Evolutionary conservation across 2,329 filamentous ascomycete genomes (phyloP).

Genomic region (Lasiodiplodia citricola): DNA sequence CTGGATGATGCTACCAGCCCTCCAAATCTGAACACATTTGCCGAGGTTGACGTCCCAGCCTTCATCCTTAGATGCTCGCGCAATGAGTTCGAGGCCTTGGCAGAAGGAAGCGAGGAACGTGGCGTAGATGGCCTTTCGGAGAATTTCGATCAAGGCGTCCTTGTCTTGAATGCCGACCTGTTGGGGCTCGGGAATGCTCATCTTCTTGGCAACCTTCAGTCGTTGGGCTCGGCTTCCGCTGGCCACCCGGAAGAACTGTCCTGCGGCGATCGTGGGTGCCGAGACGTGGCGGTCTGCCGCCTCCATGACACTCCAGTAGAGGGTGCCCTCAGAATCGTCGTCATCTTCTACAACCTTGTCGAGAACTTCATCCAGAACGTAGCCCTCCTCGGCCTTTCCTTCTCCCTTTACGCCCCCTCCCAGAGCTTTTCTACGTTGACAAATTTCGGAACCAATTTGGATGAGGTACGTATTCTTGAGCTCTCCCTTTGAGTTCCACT

Average conservation of each 20-base stretch:
- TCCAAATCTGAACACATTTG: constrained; percentile 58
- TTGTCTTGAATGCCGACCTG: constrained; percentile 36
- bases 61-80: constrained; percentile 56
- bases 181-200: constrained; percentile 34
- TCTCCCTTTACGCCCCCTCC: constrained; percentile 35
- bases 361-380: constrained; percentile 59
- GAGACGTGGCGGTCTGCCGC: constrained; percentile 59
- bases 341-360: constrained; percentile 67
- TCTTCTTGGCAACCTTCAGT: constrained; percentile 49
- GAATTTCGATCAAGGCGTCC: constrained; percentile 50
- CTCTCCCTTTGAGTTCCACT: constrained; percentile 60
- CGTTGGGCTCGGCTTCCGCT: constrained; percentile 59
- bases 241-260: constrained; percentile 60
- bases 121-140: constrained; percentile 59
- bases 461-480: constrained; percentile 59
- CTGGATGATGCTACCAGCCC: constrained; percentile 65
- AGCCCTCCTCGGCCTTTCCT: constrained; percentile 37
- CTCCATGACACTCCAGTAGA: constrained; percentile 61
- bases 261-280: constrained; percentile 57
- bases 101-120: constrained; percentile 60
- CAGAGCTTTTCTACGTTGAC: constrained; percentile 47
- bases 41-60: constrained; percentile 54
- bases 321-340: constrained; percentile 62
- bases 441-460: constrained; percentile 59
- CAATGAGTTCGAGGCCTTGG: constrained; percentile 64